Evolutionary conservation across 441 rosid species (phyloP), one percentile per base, ranked within the genome.

Genomic region (Lepidium campestre): DNA sequence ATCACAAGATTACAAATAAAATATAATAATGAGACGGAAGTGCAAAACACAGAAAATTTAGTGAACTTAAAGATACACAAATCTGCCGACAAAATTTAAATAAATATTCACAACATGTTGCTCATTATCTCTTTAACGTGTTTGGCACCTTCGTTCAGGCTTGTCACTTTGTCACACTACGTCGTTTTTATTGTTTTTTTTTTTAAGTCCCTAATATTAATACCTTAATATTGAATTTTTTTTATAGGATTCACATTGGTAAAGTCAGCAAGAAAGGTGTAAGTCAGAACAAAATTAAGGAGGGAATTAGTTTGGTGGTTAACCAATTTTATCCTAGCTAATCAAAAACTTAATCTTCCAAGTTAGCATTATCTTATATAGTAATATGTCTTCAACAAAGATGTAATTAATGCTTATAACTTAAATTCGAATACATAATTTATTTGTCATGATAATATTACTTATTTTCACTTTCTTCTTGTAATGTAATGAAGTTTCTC

Each of bases 81-180:
- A 29, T 29, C 34, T 29, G 34, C 34, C 34, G 34, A 29, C 34
- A 29, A 29, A 29, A 29, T 29, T 6, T 1, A 29, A 7, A 29
- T 29, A 29, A 29, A 29, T 41, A 42, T 52, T 32, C 31, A 50
- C 53, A 60, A 69, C 74, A 62, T 70, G 68, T 41, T 52, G 47
- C 55, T 52, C 74, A 70, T 61, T 41, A 59, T 15, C 29, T 42
- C 20, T 40, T 40, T 17, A 52, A 61, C 74, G 74, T 70, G 68
- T 40, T 70, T 61, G 32, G 62, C 74, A 70, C 67, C 55, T 60
- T 59, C 37, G 29, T 40, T 5, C 41, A 39, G 9, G 18, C 65
- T 35, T 11, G 47, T 42, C 31, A 17, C 32, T 34, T 8, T 7
- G 0, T 29, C 29, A 23, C 57, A 18, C 20, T 39, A 8, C 46